These are phyloP conservation scores for Pinus albicaulis DNA, from an alignment of 75 land plant species.

Conservation along the genomic window DNA sequence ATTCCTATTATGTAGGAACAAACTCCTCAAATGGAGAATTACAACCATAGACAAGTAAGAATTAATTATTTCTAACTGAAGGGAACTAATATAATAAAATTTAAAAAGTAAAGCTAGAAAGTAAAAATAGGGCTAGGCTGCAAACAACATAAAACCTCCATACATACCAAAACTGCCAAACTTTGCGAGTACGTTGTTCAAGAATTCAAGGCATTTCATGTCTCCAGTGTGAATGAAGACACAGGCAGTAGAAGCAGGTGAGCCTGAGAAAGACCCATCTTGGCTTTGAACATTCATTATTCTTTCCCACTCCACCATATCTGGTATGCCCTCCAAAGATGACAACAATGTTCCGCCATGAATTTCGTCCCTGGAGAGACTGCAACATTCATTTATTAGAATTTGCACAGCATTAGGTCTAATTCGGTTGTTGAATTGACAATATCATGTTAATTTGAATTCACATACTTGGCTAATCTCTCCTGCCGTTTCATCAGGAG, in stretches of 20 bases:
- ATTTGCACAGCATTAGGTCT: background rate
- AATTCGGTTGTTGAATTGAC: background rate
- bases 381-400: background rate
- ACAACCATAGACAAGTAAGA: no score
- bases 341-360: constrained; percentile 12
- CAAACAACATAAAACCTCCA: background rate
- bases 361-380: constrained; percentile 16
- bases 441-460: background rate
- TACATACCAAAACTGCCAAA: constrained; percentile 16
- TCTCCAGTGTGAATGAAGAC: constrained; percentile 21
- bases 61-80: no score
- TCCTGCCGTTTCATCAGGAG: background rate
- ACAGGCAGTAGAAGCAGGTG: constrained; percentile 25
- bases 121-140: no score
- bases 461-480: background rate
- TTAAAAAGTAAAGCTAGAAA: no score
- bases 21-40: no score
- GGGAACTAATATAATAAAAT: no score
- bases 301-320: constrained; percentile 19
- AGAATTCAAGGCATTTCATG: constrained; percentile 20
- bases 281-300: constrained; percentile 13
- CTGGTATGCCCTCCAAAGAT: constrained; percentile 17
- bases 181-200: constrained; percentile 5
- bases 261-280: constrained; percentile 24
- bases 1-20: no score